Evolutionary conservation across 768 basidiomycete genomes (phyloP).

Genomic region (Imleria badia): DNA sequence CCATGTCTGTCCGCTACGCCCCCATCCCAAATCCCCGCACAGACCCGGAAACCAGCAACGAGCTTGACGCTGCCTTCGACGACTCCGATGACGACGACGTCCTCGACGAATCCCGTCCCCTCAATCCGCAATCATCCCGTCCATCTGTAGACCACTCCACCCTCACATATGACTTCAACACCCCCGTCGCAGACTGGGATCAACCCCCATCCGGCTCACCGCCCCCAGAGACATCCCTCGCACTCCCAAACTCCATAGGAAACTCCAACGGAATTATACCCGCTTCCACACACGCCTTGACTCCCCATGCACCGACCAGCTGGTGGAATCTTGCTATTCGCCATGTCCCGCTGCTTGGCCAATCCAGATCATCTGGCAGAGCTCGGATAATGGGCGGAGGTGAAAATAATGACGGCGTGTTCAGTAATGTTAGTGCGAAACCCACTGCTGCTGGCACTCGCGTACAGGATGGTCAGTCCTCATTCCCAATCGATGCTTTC

Average conservation of each 20-base stretch:
- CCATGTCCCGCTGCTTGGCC: slow-evolving; percentile 46
- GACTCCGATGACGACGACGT: slow-evolving; percentile 69
- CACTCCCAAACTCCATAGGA: slow-evolving; percentile 69
- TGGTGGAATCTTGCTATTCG: slow-evolving; percentile 60
- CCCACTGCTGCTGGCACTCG: slow-evolving; percentile 54
- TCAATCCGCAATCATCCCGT: slow-evolving; percentile 43
- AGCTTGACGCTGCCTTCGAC: slow-evolving; percentile 88
- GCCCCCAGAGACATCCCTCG: slow-evolving; percentile 58
- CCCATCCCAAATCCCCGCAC: slow-evolving; percentile 60
- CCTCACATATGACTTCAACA: slow-evolving; percentile 76
- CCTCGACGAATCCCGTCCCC: slow-evolving; percentile 46
- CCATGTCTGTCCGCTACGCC: slow-evolving; percentile 62
- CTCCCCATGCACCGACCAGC: slow-evolving; percentile 30
- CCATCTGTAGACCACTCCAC: slow-evolving; percentile 22
- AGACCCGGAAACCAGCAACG: slow-evolving; percentile 47
- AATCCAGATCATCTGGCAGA: slow-evolving; percentile 36
- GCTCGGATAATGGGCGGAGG: slow-evolving; percentile 56
- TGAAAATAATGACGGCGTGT: slow-evolving; percentile 84
- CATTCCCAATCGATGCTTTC: background rate
- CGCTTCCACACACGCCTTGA: slow-evolving; percentile 36
- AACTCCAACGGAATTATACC: slow-evolving; percentile 76
- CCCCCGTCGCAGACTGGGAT: slow-evolving; percentile 62
- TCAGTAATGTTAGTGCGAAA: slow-evolving; percentile 93
- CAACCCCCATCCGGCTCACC: slow-evolving; percentile 84
- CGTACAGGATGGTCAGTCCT: slow-evolving; percentile 51